Evolutionary conservation across 2,329 filamentous ascomycete genomes (phyloP).

Genomic region (Didymella glomerata): DNA sequence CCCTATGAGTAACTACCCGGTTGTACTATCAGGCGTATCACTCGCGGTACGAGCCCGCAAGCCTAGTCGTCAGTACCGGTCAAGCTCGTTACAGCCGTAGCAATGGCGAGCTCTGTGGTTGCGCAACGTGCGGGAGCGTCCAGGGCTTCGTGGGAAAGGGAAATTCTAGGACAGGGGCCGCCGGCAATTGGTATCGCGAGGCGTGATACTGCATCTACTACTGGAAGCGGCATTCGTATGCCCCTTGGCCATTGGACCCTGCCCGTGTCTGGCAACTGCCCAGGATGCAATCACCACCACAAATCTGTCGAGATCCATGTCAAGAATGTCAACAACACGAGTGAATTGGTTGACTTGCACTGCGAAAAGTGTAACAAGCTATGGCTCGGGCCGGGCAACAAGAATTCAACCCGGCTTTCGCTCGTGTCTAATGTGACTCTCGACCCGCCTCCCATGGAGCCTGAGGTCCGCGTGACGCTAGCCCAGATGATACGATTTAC

Average conservation of each 20-base stretch:
- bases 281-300: conserved; percentile 42
- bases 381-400: conserved; percentile 39
- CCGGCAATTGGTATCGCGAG: conserved; percentile 6
- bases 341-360: conserved; percentile 27
- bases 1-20: too few species aligned
- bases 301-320: conserved; percentile 33
- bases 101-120: background rate
- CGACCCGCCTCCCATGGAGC: conserved; percentile 29
- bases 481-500: conserved; percentile 34
- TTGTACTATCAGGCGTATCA: too few species aligned
- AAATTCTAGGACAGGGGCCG: background rate
- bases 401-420: conserved; percentile 37
- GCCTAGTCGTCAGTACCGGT: too few species aligned
- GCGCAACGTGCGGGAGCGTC: too few species aligned
- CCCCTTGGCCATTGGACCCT: conserved; percentile 35
- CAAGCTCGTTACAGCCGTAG: too few species aligned
- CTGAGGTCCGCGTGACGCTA: conserved; percentile 28
- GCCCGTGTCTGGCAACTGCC: conserved; percentile 39
- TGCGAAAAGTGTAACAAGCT: conserved; percentile 37
- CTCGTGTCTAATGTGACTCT: conserved; percentile 34
- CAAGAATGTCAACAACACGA: conserved; percentile 21
- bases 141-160: background rate
- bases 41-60: too few species aligned
- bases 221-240: conserved; percentile 27
- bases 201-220: conserved; percentile 31